These are phyloP conservation scores for Venturiaceae sp. DNA, from an alignment of 2,329 filamentous ascomycete genomes.

Conservation along the genomic window DNA sequence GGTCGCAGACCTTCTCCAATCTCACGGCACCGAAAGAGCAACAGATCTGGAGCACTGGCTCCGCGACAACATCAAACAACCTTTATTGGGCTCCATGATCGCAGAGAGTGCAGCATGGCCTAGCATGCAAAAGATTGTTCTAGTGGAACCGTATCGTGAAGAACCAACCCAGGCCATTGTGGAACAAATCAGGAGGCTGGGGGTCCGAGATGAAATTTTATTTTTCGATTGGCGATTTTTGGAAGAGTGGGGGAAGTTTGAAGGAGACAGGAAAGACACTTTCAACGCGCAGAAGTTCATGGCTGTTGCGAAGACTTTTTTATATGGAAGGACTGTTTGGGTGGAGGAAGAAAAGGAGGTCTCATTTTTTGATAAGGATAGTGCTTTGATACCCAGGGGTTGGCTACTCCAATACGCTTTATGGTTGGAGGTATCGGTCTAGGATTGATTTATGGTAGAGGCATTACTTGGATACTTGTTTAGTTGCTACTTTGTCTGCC, in stretches of 20 bases:
- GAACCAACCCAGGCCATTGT: neutral
- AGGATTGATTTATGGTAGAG: too few relatives aligned
- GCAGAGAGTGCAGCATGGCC: conserved; percentile 1
- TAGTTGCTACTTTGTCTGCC: too few relatives aligned
- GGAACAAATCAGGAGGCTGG: neutral
- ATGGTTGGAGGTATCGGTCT: too few relatives aligned
- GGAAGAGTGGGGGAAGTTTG: conserved; percentile 3
- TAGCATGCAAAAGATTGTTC: conserved; percentile 1
- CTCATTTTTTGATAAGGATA: neutral
- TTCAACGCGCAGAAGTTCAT: neutral
- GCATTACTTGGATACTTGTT: too few relatives aligned
- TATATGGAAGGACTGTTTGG: conserved; percentile 1
- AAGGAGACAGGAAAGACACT: neutral
- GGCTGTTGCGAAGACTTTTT: neutral
- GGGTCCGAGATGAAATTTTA: neutral
- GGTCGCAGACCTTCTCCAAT: neutral
- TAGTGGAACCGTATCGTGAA: neutral
- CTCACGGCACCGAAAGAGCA: neutral
- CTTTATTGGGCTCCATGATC: neutral
- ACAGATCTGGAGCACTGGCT: neutral
- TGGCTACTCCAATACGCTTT: neutral
- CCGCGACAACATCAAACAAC: neutral
- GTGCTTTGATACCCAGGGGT: neutral
- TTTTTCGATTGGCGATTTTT: conserved; percentile 7
- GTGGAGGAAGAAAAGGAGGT: neutral